A percentile compares a stretch with the other conserved stretches of the same genome.
Evolutionary conservation across 2,329 filamentous ascomycete genomes (phyloP).

Genomic region (Parasarocladium wereldwijsianum): DNA sequence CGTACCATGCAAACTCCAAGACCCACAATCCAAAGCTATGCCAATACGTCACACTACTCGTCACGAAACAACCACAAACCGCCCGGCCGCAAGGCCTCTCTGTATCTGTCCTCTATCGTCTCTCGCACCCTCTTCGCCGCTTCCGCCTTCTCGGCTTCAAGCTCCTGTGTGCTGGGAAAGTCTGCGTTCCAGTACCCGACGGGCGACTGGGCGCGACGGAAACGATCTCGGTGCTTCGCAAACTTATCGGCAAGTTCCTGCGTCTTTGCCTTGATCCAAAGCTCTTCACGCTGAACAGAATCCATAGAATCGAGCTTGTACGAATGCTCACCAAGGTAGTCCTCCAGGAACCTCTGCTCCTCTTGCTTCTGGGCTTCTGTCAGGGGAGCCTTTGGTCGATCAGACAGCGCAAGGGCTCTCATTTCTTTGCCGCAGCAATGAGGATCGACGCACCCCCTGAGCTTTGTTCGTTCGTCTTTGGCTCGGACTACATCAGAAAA

Average conservation of each 20-base stretch:
- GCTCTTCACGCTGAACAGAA: conserved; percentile 43
- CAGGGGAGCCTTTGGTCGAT: conserved; percentile 25
- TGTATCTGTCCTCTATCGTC: conserved; percentile 56
- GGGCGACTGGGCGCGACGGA: conserved; percentile 56
- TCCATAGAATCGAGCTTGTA: conserved; percentile 45
- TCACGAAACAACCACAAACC: conserved; percentile 75
- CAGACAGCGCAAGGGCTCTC: conserved; percentile 44
- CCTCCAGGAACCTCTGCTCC: conserved; percentile 37
- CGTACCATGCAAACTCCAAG: too few species aligned
- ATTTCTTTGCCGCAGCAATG: conserved; percentile 67
- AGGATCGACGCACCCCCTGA: conserved; percentile 60
- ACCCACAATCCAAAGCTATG: too few species aligned
- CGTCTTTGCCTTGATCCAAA: conserved; percentile 64
- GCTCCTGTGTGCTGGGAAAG: conserved; percentile 79
- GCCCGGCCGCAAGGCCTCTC: conserved; percentile 64
- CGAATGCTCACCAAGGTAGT: conserved; percentile 41
- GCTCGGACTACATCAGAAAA: conserved; percentile 62
- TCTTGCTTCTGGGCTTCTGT: conserved; percentile 19
- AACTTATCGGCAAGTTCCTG: conserved; percentile 57
- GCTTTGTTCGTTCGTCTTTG: conserved; percentile 50
- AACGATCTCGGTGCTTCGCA: conserved; percentile 65
- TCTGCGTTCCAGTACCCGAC: conserved; percentile 86
- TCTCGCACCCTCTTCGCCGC: conserved; percentile 48
- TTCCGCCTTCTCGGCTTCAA: conserved; percentile 47
- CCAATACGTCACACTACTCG: too few species aligned